phyloP scores from a whole-genome alignment of 2,329 filamentous ascomycete genomes.

The Nannizzia gypsea region DNA sequence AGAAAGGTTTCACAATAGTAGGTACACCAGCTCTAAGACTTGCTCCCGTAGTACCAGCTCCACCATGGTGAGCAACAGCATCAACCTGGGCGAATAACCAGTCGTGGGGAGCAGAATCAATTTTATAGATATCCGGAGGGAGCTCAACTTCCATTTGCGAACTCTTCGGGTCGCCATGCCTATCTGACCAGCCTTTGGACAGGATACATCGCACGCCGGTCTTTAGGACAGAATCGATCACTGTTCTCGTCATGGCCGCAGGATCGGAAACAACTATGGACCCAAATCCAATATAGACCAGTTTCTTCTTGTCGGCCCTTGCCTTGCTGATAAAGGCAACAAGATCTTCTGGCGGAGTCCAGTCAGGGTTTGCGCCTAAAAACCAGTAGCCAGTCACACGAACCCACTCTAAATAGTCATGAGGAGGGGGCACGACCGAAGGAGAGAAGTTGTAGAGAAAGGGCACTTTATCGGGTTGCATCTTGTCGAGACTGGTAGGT shows the following conservation, averaged over 20 bases:
- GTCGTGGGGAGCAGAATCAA: constrained; percentile 85
- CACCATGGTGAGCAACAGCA: constrained; percentile 86
- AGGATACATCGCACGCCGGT: constrained; percentile 90
- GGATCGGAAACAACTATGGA: constrained; percentile 91
- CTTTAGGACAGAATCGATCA: constrained; percentile 80
- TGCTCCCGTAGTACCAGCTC: constrained; percentile 87
- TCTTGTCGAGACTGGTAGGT: constrained; percentile 71
- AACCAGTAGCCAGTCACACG: constrained; percentile 98
- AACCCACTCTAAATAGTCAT: constrained; percentile 97
- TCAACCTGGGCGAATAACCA: constrained; percentile 94
- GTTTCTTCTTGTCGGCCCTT: constrained; percentile 67
- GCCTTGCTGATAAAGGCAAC: constrained; percentile 73
- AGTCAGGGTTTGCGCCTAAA: constrained; percentile 62
- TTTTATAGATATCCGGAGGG: constrained; percentile 71
- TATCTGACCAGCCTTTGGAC: constrained; percentile 94
- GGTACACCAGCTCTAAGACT: constrained; percentile 83
- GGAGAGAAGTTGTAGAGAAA: constrained; percentile 97
- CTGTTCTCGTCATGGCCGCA: constrained; percentile 76
- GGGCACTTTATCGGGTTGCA: constrained; percentile 95
- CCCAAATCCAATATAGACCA: constrained; percentile 95
- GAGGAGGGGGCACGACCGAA: constrained; percentile 79
- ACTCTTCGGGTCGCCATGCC: constrained; percentile 49
- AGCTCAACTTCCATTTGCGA: constrained; percentile 55
- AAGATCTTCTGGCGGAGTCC: constrained; percentile 64
- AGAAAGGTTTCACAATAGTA: constrained; percentile 92